Conservation (phyloP, 2,329 filamentous ascomycete species). For the Lecanicillium sp. region DNA sequence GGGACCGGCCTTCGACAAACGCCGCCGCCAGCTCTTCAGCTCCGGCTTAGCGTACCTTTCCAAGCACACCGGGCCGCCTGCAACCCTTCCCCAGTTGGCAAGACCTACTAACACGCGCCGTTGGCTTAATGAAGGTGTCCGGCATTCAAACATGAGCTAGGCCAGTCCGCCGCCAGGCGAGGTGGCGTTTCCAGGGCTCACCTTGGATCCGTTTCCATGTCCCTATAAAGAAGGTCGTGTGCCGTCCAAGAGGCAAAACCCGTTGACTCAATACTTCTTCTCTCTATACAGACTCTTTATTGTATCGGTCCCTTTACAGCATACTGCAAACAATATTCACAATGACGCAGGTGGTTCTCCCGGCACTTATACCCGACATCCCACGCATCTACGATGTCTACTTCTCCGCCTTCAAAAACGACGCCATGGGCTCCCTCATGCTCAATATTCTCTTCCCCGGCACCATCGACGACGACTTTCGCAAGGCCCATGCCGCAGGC, state of each 20-base stretch:
- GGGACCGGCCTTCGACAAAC: too few relatives aligned
- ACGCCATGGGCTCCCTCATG: constrained; percentile 30
- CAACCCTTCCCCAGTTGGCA: too few relatives aligned
- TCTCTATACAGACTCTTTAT: background rate
- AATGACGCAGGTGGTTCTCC: constrained; percentile 34
- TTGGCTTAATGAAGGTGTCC: too few relatives aligned
- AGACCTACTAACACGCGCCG: too few relatives aligned
- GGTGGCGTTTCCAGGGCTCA: too few relatives aligned
- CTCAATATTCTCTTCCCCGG: constrained; percentile 33
- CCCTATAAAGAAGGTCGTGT: background rate
- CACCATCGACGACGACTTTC: constrained; percentile 28
- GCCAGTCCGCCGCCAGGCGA: too few relatives aligned
- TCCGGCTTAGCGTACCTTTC: too few relatives aligned
- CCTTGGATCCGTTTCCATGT: too few relatives aligned
- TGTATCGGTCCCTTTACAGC: too few relatives aligned
- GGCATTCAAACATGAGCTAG: too few relatives aligned
- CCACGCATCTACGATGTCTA: constrained; percentile 37
- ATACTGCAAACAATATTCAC: constrained; percentile 6
- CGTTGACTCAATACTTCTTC: background rate
- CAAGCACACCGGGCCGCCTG: too few relatives aligned
- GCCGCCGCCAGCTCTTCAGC: too few relatives aligned
- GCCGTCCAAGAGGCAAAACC: background rate
- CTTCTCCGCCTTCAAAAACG: constrained; percentile 34
- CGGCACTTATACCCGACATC: constrained; percentile 38
- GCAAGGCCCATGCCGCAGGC: constrained; percentile 32